phyloP scores from a whole-genome alignment of 192 early-diverging fungal species.

The Coemansia sp. region DNA sequence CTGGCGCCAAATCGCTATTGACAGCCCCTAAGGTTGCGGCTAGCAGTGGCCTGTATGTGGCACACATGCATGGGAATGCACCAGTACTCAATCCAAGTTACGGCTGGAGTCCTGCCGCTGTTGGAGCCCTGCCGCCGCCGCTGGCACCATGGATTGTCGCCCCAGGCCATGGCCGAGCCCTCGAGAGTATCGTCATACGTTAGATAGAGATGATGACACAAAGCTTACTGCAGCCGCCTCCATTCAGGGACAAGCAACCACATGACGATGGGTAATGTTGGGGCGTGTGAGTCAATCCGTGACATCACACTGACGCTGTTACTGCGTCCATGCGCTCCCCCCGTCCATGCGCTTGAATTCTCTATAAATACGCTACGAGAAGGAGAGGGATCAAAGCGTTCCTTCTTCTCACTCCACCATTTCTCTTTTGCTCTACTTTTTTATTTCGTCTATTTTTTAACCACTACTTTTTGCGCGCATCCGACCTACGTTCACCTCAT shows the following conservation, averaged over 20 bases:
- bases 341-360: not conserved
- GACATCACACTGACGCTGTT: not conserved
- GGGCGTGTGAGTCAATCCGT: not conserved
- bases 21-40: not conserved
- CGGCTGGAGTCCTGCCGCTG: slow-evolving; percentile 26
- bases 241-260: not conserved
- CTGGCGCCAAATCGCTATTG: slow-evolving; percentile 19
- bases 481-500: not conserved
- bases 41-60: slow-evolving; percentile 23
- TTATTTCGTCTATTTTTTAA: slow-evolving; percentile 7
- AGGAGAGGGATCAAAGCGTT: not conserved
- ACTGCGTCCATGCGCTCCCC: not conserved
- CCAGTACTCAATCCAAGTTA: slow-evolving; percentile 48
- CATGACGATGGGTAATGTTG: not conserved
- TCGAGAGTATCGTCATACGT: not conserved
- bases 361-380: not conserved
- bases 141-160: not conserved
- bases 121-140: not conserved
- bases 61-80: slow-evolving; percentile 33
- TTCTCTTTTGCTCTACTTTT: not conserved
- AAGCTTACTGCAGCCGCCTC: not conserved
- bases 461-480: not conserved
- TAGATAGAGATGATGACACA: not conserved
- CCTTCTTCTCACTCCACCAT: too few relatives aligned
- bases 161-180: not conserved